Evolutionary conservation across 2,329 filamentous ascomycete species (phyloP), one percentile per base, ranked within the genome.

Genomic region (Peltaster fructicola): DNA sequence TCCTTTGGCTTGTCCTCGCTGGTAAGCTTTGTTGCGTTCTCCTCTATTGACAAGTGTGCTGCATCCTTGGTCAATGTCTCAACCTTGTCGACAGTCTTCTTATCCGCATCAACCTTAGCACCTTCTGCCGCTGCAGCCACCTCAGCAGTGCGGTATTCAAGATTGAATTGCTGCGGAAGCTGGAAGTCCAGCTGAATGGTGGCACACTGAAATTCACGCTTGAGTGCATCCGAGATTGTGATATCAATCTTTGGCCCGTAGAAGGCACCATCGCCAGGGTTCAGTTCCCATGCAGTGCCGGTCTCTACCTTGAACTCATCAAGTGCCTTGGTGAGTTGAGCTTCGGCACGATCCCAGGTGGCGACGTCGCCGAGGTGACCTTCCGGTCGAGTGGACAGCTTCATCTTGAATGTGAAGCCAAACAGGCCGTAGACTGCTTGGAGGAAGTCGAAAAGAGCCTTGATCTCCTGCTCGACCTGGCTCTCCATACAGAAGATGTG

Each of bases 231-330:
- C 25, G 73, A 74, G 44, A 98, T 84, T 33, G 80, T 90, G 45
- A 98, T 88, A 43, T 98, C 88, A 41, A 95, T 92, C 68, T 98
- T 98, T 25, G 88, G 88, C 2, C 88, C 88, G 51, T 98, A 98
- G 57, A 95, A 98, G 26, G 88, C 88, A 47, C 88, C 88, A 42
- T 98, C 88, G 29, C 85, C 88, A 31, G 81, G 76, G 53, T 95
- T 92, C 25, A 92, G 61, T 50, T 80, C 76, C 88, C 88, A 98
- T 35, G 71, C 61, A 16, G 71, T 64, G 31, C 73, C 67, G 25
- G 61, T 62, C 23, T 54, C 50, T 11, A 54, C 55, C 29, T 68
- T 64, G 51, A 93, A 95, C 34, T 73, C 65, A 36, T 88, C 67
- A 23, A 98, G 63, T 10, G 84, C 80, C 32, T 73, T 63, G 44